A percentile compares a stretch with the other conserved stretches of the same genome.
These are phyloP conservation scores for Silene noctiflora DNA, from an alignment of 179 eudicot genomes.

Conservation along the genomic window DNA sequence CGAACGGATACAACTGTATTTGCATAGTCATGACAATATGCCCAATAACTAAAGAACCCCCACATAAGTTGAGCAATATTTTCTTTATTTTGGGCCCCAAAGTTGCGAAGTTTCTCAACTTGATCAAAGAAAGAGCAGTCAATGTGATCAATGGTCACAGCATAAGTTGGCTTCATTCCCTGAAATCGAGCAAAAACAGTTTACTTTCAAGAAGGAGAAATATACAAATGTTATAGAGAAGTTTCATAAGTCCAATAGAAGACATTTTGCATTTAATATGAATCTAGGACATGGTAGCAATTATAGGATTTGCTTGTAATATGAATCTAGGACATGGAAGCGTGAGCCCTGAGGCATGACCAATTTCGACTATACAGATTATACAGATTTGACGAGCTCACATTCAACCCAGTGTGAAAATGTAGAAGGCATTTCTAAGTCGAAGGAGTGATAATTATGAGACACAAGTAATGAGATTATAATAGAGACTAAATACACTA, in stretches of 20 bases:
- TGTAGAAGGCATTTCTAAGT: background rate
- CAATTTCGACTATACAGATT: background rate
- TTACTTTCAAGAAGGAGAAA: background rate
- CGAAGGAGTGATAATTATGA: background rate
- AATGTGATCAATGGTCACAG: constrained; percentile 57
- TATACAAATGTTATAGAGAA: background rate
- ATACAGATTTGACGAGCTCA: background rate
- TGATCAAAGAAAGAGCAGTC: constrained; percentile 74
- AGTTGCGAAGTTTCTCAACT: constrained; percentile 70
- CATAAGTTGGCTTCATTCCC: constrained; percentile 75
- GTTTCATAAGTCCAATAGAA: background rate
- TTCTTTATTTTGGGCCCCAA: constrained; percentile 70
- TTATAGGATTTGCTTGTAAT: background rate
- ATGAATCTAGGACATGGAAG: no score
- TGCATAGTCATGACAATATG: constrained; percentile 86
- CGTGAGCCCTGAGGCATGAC: background rate
- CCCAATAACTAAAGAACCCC: constrained; percentile 95
- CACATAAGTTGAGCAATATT: constrained; percentile 70
- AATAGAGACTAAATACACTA: background rate
- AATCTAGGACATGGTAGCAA: background rate
- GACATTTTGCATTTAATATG: background rate
- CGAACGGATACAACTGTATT: constrained; percentile 85
- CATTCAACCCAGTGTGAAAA: background rate
- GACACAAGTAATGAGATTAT: background rate
- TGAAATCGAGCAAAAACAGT: constrained; percentile 29